Conservation (phyloP, 2,329 filamentous ascomycete species). For the Aspergillus clavatus region DNA sequence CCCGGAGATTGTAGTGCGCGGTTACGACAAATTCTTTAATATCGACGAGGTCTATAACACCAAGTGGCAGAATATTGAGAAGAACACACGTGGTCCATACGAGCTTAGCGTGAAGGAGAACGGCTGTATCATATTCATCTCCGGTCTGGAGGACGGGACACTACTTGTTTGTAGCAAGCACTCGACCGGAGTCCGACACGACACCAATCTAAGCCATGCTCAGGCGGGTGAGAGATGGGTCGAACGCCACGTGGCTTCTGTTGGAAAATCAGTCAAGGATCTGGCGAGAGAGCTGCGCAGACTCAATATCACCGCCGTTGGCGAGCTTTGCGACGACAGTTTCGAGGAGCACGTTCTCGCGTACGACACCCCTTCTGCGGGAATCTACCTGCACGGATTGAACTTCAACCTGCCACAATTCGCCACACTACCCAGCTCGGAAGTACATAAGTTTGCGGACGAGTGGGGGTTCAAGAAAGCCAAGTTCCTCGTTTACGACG, state of each 20-base stretch:
- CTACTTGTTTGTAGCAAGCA: slow-evolving; percentile 98
- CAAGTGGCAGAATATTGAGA: slow-evolving; percentile 72
- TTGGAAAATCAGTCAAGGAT: slow-evolving; percentile 75
- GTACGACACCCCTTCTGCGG: slow-evolving; percentile 75
- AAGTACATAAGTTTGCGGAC: slow-evolving; percentile 86
- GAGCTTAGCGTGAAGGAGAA: slow-evolving; percentile 98
- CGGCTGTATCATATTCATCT: slow-evolving; percentile 98
- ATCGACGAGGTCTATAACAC: slow-evolving; percentile 75
- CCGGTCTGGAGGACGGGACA: slow-evolving; percentile 81
- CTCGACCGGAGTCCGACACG: slow-evolving; percentile 76
- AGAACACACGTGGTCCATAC: slow-evolving; percentile 77
- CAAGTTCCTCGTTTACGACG: slow-evolving; percentile 70
- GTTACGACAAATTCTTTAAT: slow-evolving; percentile 99
- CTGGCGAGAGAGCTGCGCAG: slow-evolving; percentile 69
- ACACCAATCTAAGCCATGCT: slow-evolving; percentile 73
- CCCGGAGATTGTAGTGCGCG: slow-evolving; percentile 76
- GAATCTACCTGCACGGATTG: slow-evolving; percentile 91
- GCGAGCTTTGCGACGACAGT: slow-evolving; percentile 89
- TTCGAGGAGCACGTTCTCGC: slow-evolving; percentile 97
- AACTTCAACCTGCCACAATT: slow-evolving; percentile 95
- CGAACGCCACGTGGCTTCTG: slow-evolving; percentile 67
- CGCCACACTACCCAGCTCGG: slow-evolving; percentile 71
- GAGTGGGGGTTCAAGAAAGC: slow-evolving; percentile 93
- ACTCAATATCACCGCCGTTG: slow-evolving; percentile 90
- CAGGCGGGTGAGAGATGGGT: slow-evolving; percentile 76